A percentile compares a stretch with the other conserved stretches of the same genome.
phyloP scores from a whole-genome alignment of 768 basidiomycete genomes.

The Termitomyces sp. region DNA sequence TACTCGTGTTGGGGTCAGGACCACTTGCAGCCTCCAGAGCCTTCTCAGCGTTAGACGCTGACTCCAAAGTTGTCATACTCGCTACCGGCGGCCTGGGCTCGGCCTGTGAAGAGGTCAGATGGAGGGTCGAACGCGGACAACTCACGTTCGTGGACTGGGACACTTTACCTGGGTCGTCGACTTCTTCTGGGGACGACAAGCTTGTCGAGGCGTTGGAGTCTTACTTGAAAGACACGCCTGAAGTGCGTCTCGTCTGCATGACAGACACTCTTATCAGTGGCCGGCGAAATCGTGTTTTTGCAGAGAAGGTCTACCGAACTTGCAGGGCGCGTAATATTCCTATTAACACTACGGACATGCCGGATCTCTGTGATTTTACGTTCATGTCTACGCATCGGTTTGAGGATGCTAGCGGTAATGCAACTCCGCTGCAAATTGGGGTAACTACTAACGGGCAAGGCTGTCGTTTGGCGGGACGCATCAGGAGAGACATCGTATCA shows the following conservation, averaged over 20 bases:
- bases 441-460: conserved; percentile 91
- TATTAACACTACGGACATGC: conserved; percentile 85
- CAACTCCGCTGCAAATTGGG: conserved; percentile 64
- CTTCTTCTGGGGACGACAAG: conserved; percentile 20
- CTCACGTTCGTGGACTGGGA: conserved; percentile 56
- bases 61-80: conserved; percentile 64
- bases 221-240: conserved; percentile 31
- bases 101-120: conserved; percentile 70
- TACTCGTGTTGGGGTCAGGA: conserved; percentile 76
- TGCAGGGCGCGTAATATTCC: conserved; percentile 60
- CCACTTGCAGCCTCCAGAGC: conserved; percentile 80
- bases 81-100: conserved; percentile 38
- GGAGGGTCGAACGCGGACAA: conserved; percentile 52
- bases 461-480: conserved; percentile 74
- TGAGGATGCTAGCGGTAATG: conserved; percentile 36
- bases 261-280: conserved; percentile 66
- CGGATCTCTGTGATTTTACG: conserved; percentile 83
- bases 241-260: conserved; percentile 58
- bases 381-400: conserved; percentile 87
- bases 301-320: conserved; percentile 47
- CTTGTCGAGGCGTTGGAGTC: conserved; percentile 43
- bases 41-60: conserved; percentile 77
- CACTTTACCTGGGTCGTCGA: conserved; percentile 31
- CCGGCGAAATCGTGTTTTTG: conserved; percentile 47
- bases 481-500: conserved; percentile 79